Conservation (phyloP, 1,284 basidiomycete genomes). For the Apiotrichum brassicae region DNA sequence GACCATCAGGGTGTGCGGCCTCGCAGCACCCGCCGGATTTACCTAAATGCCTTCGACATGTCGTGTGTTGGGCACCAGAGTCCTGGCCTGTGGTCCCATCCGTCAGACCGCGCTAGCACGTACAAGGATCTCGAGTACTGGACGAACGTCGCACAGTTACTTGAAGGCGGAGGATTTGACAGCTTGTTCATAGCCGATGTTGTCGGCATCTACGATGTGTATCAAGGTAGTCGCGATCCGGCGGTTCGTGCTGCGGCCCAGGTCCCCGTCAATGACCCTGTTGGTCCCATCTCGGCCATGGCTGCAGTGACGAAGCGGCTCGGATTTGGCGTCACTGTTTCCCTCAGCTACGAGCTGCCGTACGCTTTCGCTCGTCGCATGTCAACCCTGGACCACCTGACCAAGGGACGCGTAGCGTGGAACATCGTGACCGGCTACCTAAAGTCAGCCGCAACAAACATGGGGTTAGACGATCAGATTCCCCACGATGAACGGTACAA, state of each 20-base stretch:
- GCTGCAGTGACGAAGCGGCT: slow-evolving; percentile 14
- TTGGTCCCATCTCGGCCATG: slow-evolving; percentile 12
- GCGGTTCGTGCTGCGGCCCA: slow-evolving; percentile 9
- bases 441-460: slow-evolving; percentile 38
- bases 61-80: slow-evolving; percentile 14
- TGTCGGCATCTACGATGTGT: slow-evolving; percentile 16
- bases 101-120: slow-evolving; percentile 7
- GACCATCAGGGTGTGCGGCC: neutral
- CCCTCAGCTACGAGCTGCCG: slow-evolving; percentile 31
- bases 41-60: slow-evolving; percentile 19
- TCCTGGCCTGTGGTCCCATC: slow-evolving; percentile 14
- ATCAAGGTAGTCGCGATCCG: slow-evolving; percentile 11
- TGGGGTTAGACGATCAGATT: slow-evolving; percentile 21
- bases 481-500: slow-evolving; percentile 27
- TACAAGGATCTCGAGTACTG: slow-evolving; percentile 19
- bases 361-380: slow-evolving; percentile 41
- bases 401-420: slow-evolving; percentile 43
- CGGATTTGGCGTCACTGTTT: slow-evolving; percentile 19
- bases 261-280: slow-evolving; percentile 15
- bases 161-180: slow-evolving; percentile 12
- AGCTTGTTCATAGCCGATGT: slow-evolving; percentile 14
- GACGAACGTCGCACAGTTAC: slow-evolving; percentile 10
- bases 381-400: slow-evolving; percentile 43
- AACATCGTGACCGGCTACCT: slow-evolving; percentile 45
- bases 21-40: slow-evolving; percentile 3